These are phyloP conservation scores for Herpotrichia juniperi DNA, from an alignment of 2,329 filamentous ascomycete genomes.

Conservation along the genomic window DNA sequence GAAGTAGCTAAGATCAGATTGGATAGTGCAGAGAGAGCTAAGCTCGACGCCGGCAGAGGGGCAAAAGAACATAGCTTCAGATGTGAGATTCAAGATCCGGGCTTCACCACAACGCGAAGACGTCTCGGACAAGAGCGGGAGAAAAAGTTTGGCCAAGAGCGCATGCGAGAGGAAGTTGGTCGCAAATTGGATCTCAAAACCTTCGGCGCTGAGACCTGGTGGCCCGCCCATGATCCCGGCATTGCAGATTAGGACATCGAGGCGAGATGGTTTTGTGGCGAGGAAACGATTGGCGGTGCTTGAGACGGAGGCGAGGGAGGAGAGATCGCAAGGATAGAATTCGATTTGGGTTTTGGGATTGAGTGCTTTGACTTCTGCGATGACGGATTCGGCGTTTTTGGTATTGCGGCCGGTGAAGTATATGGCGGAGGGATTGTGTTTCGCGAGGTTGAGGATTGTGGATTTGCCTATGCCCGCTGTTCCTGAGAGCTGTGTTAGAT, in stretches of 20 bases:
- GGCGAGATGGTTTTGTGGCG: background rate
- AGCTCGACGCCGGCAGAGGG: conserved; percentile 13
- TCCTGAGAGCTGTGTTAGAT: background rate
- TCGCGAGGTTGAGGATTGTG: conserved; percentile 43
- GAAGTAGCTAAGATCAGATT: background rate
- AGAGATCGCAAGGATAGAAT: background rate
- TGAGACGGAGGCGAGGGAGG: background rate
- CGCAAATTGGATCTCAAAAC: conserved; percentile 56
- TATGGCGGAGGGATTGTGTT: conserved; percentile 47
- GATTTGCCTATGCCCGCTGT: conserved; percentile 50
- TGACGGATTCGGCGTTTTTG: conserved; percentile 26
- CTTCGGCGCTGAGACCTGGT: conserved; percentile 45
- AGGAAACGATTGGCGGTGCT: background rate
- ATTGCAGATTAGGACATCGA: conserved; percentile 38
- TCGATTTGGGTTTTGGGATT: background rate
- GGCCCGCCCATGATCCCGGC: conserved; percentile 46
- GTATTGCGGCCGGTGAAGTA: conserved; percentile 47
- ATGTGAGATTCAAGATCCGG: conserved; percentile 48
- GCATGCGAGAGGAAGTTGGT: conserved; percentile 56
- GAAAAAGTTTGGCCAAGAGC: conserved; percentile 49
- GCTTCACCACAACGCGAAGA: conserved; percentile 46
- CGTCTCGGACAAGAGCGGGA: conserved; percentile 48
- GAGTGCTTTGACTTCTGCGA: background rate
- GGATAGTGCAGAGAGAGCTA: background rate
- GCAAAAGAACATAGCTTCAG: conserved; percentile 24